These are phyloP conservation scores for Thermothielavioides terrestris DNA, from an alignment of 495 filamentous ascomycete genomes.

Conservation along the genomic window DNA sequence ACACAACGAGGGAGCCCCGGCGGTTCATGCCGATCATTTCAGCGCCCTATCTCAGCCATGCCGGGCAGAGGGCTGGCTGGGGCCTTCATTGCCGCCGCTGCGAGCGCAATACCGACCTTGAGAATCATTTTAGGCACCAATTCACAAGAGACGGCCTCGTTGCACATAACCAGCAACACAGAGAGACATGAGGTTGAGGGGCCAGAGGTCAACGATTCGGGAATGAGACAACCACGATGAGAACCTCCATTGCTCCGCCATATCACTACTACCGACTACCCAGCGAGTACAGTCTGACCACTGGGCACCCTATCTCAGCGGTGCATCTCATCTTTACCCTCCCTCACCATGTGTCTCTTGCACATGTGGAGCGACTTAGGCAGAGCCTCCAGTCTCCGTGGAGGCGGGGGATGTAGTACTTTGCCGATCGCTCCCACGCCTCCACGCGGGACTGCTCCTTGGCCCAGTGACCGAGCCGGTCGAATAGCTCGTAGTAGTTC, in stretches of 20 bases:
- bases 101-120: neutral
- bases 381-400: constrained; percentile 88
- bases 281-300: no score
- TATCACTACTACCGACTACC: no score
- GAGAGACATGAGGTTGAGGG: no score
- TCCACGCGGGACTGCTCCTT: constrained; percentile 69
- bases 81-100: neutral
- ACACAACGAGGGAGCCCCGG: neutral
- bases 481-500: constrained; percentile 88
- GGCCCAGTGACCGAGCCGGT: constrained; percentile 65
- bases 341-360: no score
- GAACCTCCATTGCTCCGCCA: no score
- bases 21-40: neutral
- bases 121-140: neutral
- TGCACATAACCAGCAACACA: no score
- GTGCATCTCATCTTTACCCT: no score
- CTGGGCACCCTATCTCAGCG: no score
- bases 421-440: constrained; percentile 81
- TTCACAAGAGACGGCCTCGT: neutral
- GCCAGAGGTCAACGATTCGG: no score
- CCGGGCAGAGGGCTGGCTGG: neutral
- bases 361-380: no score
- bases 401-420: constrained; percentile 81
- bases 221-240: no score
- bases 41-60: neutral